These are phyloP conservation scores for Epichloe glyceriae DNA, from an alignment of 2,329 filamentous ascomycete genomes.

Conservation along the genomic window DNA sequence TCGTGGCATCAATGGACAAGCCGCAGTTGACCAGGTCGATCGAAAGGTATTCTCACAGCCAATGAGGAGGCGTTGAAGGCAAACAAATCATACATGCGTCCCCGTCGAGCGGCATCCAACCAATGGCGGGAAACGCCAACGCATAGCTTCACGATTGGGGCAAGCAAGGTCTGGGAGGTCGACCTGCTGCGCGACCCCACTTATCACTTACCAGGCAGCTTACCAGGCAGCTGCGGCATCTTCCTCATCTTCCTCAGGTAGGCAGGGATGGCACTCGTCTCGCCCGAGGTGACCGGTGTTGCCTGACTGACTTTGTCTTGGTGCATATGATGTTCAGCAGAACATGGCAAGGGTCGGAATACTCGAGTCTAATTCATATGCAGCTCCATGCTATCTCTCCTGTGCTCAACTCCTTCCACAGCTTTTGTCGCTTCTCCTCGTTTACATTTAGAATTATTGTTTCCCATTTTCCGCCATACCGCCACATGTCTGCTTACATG, in stretches of 20 bases:
- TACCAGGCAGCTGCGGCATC: neutral
- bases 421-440: neutral
- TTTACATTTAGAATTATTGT: neutral
- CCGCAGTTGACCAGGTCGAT: neutral
- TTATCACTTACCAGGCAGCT: too few species aligned
- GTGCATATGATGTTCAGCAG: too few species aligned
- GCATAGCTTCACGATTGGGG: constrained; percentile 1
- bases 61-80: neutral
- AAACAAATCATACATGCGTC: neutral
- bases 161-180: neutral
- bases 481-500: neutral
- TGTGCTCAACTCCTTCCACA: neutral
- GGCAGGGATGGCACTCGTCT: neutral
- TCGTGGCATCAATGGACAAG: neutral
- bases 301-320: neutral
- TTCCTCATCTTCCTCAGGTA: neutral
- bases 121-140: constrained; percentile 1
- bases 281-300: neutral
- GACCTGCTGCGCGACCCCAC: neutral
- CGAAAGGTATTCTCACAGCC: neutral
- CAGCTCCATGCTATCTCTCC: too few species aligned
- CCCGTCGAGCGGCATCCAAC: neutral
- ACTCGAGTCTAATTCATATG: too few species aligned
- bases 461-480: neutral
- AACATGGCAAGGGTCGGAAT: too few species aligned